Percentiles rank a stretch among this genome's conserved stretches.
Conservation (phyloP, 2,329 filamentous ascomycete species). For the Cladosporium colombiae region DNA sequence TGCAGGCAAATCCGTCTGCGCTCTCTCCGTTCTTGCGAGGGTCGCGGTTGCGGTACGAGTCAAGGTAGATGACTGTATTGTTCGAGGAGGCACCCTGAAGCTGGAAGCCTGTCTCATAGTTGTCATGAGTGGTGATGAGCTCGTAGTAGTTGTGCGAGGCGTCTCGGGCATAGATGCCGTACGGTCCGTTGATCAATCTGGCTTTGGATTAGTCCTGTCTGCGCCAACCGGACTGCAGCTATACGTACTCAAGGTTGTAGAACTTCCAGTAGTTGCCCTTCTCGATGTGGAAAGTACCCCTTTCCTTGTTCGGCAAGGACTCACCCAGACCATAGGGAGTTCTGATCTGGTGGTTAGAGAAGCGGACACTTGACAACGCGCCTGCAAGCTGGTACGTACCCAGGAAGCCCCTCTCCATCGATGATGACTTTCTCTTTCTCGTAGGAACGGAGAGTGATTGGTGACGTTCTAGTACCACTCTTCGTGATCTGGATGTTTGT, state of each 20-base stretch:
- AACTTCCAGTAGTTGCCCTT: conserved; percentile 50
- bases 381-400: not conserved
- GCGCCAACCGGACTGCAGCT: no score
- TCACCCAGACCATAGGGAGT: conserved; percentile 47
- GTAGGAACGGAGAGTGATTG: conserved; percentile 48
- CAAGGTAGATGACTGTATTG: conserved; percentile 16
- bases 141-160: conserved; percentile 42
- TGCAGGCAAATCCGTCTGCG: conserved; percentile 53
- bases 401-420: conserved; percentile 45
- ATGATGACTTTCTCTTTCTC: conserved; percentile 48
- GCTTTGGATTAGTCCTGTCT: not conserved
- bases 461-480: conserved; percentile 44
- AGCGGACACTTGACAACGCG: not conserved
- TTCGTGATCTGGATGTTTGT: conserved; percentile 53
- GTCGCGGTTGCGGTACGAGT: conserved; percentile 20
- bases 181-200: conserved; percentile 41
- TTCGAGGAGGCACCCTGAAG: conserved; percentile 34
- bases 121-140: conserved; percentile 41
- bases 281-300: conserved; percentile 52
- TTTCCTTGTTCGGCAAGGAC: conserved; percentile 43
- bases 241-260: conserved; percentile 38
- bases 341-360: conserved; percentile 19
- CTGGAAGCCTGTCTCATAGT: conserved; percentile 45
- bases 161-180: conserved; percentile 41
- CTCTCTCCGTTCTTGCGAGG: conserved; percentile 56